Conservation (phyloP, 257 asterid species). For the Jasminum sambac region DNA sequence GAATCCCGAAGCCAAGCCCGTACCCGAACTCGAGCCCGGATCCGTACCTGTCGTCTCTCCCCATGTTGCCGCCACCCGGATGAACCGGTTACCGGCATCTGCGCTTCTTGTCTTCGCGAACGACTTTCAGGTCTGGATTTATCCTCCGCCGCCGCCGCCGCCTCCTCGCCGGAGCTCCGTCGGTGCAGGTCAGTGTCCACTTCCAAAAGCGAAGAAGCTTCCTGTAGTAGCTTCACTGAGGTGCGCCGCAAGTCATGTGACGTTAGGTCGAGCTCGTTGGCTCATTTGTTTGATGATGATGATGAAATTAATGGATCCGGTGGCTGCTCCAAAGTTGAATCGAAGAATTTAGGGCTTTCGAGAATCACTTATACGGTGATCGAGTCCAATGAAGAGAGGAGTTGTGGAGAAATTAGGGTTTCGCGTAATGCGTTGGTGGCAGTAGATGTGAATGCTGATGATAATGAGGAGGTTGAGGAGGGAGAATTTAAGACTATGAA, state of each 20-base stretch:
- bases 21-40: conserved; percentile 45
- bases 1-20: conserved; percentile 53
- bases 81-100: conserved; percentile 78
- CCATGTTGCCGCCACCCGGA: conserved; percentile 85
- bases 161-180: conserved; percentile 58
- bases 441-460: conserved; percentile 25
- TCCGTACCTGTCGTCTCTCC: conserved; percentile 59
- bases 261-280: conserved; percentile 60
- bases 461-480: conserved; percentile 39
- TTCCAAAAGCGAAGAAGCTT: conserved; percentile 50
- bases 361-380: conserved; percentile 44
- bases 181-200: conserved; percentile 72
- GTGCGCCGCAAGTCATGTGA: conserved; percentile 89
- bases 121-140: conserved; percentile 82
- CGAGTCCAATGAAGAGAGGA: conserved; percentile 28
- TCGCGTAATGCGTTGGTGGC: conserved; percentile 26
- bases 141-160: conserved; percentile 27
- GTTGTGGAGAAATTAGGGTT: conserved; percentile 39
- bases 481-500: conserved; percentile 90
- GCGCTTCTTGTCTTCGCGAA: conserved; percentile 93
- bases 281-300: conserved; percentile 57
- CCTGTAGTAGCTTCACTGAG: conserved; percentile 40
- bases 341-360: conserved; percentile 61
- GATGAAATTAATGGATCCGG: conserved; percentile 53
- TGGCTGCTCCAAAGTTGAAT: conserved; percentile 51